Percentiles rank a stretch among this genome's conserved stretches.
Evolutionary conservation across 1,139 yeast genomes (phyloP).

Genomic region (Kodamaea sp.): DNA sequence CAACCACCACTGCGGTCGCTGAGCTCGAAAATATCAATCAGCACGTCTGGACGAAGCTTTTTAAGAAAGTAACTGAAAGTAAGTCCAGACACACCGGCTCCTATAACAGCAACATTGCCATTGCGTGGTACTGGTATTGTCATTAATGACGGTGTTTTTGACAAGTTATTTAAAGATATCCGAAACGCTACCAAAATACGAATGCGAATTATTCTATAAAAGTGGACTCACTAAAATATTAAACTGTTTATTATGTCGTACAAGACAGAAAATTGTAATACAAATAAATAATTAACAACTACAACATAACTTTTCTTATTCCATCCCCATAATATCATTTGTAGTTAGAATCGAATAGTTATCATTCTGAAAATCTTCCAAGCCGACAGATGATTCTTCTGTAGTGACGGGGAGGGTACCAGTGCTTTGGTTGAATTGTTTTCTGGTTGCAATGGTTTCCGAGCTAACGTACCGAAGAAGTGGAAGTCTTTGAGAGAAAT

Average conservation of each 20-base stretch:
- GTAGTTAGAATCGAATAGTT: no score
- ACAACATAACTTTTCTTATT: no score
- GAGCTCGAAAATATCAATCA: conserved; percentile 60
- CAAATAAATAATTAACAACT: conserved; percentile 1
- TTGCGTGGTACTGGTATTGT: conserved; percentile 3
- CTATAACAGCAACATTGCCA: conserved; percentile 63
- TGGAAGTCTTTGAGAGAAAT: conserved; percentile 32
- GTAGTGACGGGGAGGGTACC: conserved; percentile 7
- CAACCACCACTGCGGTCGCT: conserved; percentile 69
- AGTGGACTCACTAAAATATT: conserved; percentile 1
- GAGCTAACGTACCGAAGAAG: conserved; percentile 27
- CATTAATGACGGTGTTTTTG: neutral
- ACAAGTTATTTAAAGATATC: neutral
- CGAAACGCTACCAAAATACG: neutral
- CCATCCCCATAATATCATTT: no score
- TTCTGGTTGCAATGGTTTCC: conserved; percentile 17
- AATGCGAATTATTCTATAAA: neutral
- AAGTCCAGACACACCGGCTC: conserved; percentile 87
- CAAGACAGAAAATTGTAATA: neutral
- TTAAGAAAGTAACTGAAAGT: conserved; percentile 71
- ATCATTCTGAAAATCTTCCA: neutral
- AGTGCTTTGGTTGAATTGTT: conserved; percentile 3
- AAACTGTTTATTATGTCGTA: neutral
- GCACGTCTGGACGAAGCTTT: conserved; percentile 67
- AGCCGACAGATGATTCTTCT: conserved; percentile 1